Percentiles rank a stretch among this genome's conserved stretches.
These are phyloP conservation scores for Salicornia ramosissima DNA, from an alignment of 148 eudicot species.

Conservation along the genomic window DNA sequence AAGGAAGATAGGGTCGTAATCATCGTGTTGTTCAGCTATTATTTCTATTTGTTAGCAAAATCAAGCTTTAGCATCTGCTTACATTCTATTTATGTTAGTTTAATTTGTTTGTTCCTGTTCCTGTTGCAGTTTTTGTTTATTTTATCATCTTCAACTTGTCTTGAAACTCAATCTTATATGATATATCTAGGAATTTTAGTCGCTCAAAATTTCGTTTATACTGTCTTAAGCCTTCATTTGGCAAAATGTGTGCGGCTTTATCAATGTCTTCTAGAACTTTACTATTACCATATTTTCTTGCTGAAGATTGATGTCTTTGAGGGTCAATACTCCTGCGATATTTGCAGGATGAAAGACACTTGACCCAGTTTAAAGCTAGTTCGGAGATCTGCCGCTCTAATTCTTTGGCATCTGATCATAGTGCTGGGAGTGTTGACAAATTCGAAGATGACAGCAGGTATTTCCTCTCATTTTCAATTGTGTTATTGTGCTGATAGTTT, in stretches of 20 bases:
- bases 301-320: slow-evolving; percentile 6
- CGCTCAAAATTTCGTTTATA: neutral
- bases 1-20: neutral
- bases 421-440: slow-evolving; percentile 23
- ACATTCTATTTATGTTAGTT: neutral
- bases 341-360: slow-evolving; percentile 54
- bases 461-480: neutral
- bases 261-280: neutral
- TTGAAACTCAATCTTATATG: neutral
- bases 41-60: neutral
- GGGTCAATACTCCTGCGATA: slow-evolving; percentile 14
- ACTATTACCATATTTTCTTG: neutral
- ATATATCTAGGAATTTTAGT: neutral
- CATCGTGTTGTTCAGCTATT: neutral
- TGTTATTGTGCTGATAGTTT: neutral
- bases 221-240: neutral
- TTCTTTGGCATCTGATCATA: slow-evolving; percentile 38
- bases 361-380: slow-evolving; percentile 28
- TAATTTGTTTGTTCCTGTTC: neutral
- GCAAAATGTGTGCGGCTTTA: neutral
- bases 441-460: slow-evolving; percentile 54
- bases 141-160: neutral
- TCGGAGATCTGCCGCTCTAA: slow-evolving; percentile 35
- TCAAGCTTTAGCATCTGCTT: neutral
- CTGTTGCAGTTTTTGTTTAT: neutral